A percentile compares a stretch with the other conserved stretches of the same genome.
phyloP scores from a whole-genome alignment of 306 rosid genomes.

The Carpinus viminea region DNA sequence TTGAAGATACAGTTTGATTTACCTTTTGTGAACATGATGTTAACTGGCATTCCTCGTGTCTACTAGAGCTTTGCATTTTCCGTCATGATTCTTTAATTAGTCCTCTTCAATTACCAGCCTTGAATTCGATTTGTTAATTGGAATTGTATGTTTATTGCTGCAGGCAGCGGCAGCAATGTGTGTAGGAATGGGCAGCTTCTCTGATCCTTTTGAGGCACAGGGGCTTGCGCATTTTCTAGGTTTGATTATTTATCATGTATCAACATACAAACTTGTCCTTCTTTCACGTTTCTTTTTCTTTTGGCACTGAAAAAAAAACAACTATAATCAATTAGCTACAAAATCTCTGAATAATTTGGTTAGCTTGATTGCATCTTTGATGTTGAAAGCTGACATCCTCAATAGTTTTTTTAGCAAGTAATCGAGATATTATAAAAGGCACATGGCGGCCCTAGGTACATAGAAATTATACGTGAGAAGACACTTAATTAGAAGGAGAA shows the following conservation, averaged over 20 bases:
- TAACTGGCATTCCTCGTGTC: neutral
- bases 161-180: slow-evolving; percentile 99
- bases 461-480: no score
- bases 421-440: no score
- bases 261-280: neutral
- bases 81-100: neutral
- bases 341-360: neutral
- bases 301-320: neutral
- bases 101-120: neutral
- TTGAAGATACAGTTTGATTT: neutral
- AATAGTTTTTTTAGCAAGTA: neutral
- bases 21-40: neutral
- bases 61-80: neutral
- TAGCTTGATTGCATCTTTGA: neutral
- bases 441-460: no score
- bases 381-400: neutral
- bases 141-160: slow-evolving; percentile 15
- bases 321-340: neutral
- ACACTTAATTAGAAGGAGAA: no score
- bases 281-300: neutral
- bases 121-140: slow-evolving; percentile 19
- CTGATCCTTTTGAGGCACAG: slow-evolving; percentile 88
- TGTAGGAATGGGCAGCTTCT: slow-evolving; percentile 93
- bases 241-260: slow-evolving; percentile 29
- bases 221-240: slow-evolving; percentile 97